These are phyloP conservation scores for Lophiotrema nucula DNA, from an alignment of 495 filamentous ascomycete genomes.

Conservation along the genomic window DNA sequence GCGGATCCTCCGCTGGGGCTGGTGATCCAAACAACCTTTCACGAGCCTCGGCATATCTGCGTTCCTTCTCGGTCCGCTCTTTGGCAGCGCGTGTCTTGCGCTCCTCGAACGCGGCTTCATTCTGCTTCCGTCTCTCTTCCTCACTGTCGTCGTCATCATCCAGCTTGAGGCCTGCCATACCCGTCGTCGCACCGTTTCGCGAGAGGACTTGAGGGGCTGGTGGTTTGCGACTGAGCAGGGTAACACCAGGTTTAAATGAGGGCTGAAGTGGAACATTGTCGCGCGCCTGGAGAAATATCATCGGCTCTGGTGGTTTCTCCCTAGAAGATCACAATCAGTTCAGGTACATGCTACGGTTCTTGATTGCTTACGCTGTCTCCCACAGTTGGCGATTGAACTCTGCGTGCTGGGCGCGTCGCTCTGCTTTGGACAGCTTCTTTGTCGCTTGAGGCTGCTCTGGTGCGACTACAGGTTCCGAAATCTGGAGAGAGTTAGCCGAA, in stretches of 20 bases:
- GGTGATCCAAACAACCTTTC: constrained; percentile 77
- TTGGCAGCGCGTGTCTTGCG: constrained; percentile 67
- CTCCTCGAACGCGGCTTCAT: constrained; percentile 64
- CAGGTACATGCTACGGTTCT: no score
- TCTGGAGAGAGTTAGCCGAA: no score
- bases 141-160: constrained; percentile 63
- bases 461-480: no score
- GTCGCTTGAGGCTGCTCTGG: neutral
- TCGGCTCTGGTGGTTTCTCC: constrained; percentile 58
- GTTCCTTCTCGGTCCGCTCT: constrained; percentile 83
- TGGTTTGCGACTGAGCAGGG: constrained; percentile 80
- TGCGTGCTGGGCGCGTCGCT: constrained; percentile 75
- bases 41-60: constrained; percentile 79
- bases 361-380: constrained; percentile 79
- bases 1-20: constrained; percentile 53
- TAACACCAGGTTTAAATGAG: constrained; percentile 80
- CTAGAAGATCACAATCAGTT: no score
- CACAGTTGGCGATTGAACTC: constrained; percentile 82
- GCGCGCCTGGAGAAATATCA: constrained; percentile 69
- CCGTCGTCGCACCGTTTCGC: constrained; percentile 52
- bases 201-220: constrained; percentile 48
- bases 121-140: constrained; percentile 61
- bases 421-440: constrained; percentile 63
- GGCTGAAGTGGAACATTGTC: constrained; percentile 68
- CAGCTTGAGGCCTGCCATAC: constrained; percentile 52